Conservation (phyloP, 2,329 filamentous ascomycete species). For the Arachnomyces sp. region DNA sequence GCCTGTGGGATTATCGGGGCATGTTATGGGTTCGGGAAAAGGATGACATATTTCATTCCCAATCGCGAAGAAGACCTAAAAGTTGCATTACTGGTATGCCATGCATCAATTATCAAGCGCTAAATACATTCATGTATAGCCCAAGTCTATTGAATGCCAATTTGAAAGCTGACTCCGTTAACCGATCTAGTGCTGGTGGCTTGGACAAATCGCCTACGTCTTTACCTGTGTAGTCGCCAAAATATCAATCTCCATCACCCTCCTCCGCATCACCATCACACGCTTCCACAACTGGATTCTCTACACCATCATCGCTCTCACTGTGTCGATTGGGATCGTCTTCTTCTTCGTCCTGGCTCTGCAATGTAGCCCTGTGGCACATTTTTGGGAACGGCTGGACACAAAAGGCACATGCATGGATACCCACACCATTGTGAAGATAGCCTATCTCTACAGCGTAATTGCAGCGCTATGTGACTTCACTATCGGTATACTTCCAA, state of each 20-base stretch:
- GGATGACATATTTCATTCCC: slow-evolving; percentile 10
- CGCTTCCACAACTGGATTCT: slow-evolving; percentile 40
- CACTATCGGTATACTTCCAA: slow-evolving; percentile 44
- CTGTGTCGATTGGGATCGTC: slow-evolving; percentile 37
- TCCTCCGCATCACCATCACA: slow-evolving; percentile 44
- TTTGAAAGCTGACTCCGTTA: slow-evolving; percentile 3
- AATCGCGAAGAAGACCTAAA: slow-evolving; percentile 14
- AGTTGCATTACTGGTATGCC: slow-evolving; percentile 27
- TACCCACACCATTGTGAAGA: slow-evolving; percentile 24
- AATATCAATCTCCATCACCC: slow-evolving; percentile 46
- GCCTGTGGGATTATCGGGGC: slow-evolving; percentile 28
- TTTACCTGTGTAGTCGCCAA: slow-evolving; percentile 42
- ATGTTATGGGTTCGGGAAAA: slow-evolving; percentile 25
- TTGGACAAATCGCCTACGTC: slow-evolving; percentile 50
- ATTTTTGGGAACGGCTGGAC: slow-evolving; percentile 40
- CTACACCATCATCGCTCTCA: slow-evolving; percentile 38
- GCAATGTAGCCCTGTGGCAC: slow-evolving; percentile 45
- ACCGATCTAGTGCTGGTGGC: slow-evolving; percentile 39
- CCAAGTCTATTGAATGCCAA: neutral
- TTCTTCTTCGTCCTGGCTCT: slow-evolving; percentile 46
- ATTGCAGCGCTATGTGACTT: slow-evolving; percentile 39
- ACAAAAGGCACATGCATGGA: slow-evolving; percentile 35
- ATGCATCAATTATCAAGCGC: neutral
- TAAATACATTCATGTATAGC: neutral
- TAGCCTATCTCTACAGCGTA: slow-evolving; percentile 28